Evolutionary conservation across 2,329 filamentous ascomycete genomes (phyloP), one percentile per base, ranked within the genome.

Genomic region (Cladophialophora psammophila): DNA sequence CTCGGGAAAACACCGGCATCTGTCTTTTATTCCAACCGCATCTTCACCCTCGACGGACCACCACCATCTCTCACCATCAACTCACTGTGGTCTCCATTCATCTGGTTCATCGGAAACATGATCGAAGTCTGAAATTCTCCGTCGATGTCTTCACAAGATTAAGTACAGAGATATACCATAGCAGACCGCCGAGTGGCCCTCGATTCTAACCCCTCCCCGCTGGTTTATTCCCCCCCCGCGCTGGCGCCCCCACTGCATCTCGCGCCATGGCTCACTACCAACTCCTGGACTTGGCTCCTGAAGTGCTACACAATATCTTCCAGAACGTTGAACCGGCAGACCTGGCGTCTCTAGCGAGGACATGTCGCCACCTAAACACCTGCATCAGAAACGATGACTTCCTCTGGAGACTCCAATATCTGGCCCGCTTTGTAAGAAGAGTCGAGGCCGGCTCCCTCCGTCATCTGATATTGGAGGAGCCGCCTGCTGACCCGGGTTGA

Each of bases 231-330:
- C 57, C 55, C 12, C 15, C 57, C 12, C 40, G 10, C 2, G 1
- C 42, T 15, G 42, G 48, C n/a, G 9, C 34, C 12, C 35, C 36
- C 3, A 26, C n/a, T 35, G 20, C 56, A 50, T 20, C n/a, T 6
- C 52, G 15, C 26, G 20, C 60, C 48, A 74, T 74, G 72, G 48
- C 68, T 8, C 20, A 12, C 45, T 31, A 13, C 9, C 60, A 60
- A 38, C 63, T 76, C 7, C 64, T 74, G 5, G 65, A 69, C 36
- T 83, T 90, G 26, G 88, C 88, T 8, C 81, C 85, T 6, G 90
- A 92, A 80, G 82, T 91, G 50, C 75, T 91, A 32, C 86, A 90
- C 72, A 80, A 84, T 73, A 86, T 91, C 70, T 80, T 92, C 69
- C 77, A 76, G 65, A 82, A 83, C 70, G 81, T 90, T 42, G 78